Evolutionary conservation across 1,284 basidiomycete species (phyloP), one percentile per base, ranked within the genome.

Genomic region (Phlebopus sp.): DNA sequence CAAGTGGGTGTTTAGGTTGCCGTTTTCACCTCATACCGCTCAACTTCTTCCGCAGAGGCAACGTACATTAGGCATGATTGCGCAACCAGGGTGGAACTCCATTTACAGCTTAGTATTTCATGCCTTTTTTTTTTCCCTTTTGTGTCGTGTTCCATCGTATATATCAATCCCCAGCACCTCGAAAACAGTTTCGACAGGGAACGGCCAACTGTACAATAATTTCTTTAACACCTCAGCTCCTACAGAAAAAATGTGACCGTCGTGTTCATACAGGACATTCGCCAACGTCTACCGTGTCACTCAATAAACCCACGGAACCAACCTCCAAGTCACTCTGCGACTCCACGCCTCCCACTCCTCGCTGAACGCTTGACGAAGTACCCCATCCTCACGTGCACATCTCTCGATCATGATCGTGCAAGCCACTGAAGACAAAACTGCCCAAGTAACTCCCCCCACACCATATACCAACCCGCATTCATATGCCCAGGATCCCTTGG

Each of bases 1-100:
- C 67, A 84, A 92, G 90, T 92, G 55, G 49, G 86, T 76, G n/a
- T 27, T 0, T 5, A 7, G 14, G 36, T 29, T 7, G 13, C 8
- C 19, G 14, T n/a, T 49, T 1, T 13, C 2, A 7, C 3, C 10
- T 25, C 29, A 3, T 15, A 4, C 37, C 8, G 1, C 35, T 25
- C 11, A 50, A 15, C 32, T 5, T 31, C 1, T 17, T 42, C 42
- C 30, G 37, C 25, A 66, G 64, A 44, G 64, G 59, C 34, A 67
- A 64, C 19, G 3, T 55, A 38, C 48, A 48, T 18, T 23, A 23
- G 21, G 21, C 21, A 6, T 23, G 21, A 4, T 30, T 37, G 42
- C 11, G 37, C 18, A 23, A 17, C 8, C 19, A 14, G 8, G 27
- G 7, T 39, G 18, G 25, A 11, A 29, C 19, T 4, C 18, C 39